Evolutionary conservation across 148 eudicot genomes (phyloP).

Genomic region (Hydrangea macrophylla): DNA sequence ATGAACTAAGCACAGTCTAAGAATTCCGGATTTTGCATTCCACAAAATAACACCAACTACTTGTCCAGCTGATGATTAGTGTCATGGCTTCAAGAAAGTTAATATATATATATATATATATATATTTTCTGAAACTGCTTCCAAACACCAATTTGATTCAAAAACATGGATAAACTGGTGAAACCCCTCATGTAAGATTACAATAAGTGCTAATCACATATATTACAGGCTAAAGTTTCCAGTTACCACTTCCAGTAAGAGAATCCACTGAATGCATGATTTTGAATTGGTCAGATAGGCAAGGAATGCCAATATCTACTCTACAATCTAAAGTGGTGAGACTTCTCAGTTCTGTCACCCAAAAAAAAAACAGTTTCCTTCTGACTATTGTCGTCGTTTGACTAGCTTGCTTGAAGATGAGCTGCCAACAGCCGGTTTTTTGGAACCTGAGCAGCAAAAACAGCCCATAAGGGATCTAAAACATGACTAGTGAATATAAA

Average conservation of each 20-base stretch:
- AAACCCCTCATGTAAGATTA: neutral
- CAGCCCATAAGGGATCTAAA: no score
- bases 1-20: no score
- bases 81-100: neutral
- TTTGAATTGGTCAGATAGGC: neutral
- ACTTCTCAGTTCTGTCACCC: neutral
- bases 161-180: neutral
- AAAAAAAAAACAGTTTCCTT: neutral
- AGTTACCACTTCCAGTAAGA: neutral
- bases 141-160: neutral
- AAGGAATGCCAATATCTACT: neutral
- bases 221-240: neutral
- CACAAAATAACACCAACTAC: no score
- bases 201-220: neutral
- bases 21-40: no score
- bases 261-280: neutral
- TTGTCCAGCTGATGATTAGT: no score
- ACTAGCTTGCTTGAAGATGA: constrained; percentile 22
- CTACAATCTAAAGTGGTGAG: neutral
- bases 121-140: neutral
- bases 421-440: constrained; percentile 21
- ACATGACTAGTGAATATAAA: no score
- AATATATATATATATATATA: no score
- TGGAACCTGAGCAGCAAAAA: constrained; percentile 33
- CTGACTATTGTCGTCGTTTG: constrained; percentile 22